A percentile compares a stretch with the other conserved stretches of the same genome.
Conservation (phyloP, 2,329 filamentous ascomycete species). For the Escovopsis sp. region DNA sequence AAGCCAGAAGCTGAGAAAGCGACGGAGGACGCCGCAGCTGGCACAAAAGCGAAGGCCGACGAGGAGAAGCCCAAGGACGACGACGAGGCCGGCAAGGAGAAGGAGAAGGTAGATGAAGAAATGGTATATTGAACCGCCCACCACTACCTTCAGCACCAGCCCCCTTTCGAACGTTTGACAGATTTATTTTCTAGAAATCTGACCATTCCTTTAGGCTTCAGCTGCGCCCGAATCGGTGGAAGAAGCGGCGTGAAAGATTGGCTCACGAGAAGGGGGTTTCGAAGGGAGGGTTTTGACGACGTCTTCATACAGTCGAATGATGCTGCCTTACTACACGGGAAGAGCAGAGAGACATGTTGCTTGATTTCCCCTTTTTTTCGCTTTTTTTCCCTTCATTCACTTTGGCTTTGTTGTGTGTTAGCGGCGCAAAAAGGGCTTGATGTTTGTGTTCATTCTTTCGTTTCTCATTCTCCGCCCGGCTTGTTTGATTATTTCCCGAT, state of each 20-base stretch:
- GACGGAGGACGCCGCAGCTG: slow-evolving; percentile 18
- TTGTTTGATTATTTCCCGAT: background rate
- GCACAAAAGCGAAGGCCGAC: slow-evolving; percentile 13
- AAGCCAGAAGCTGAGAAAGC: slow-evolving; percentile 24
- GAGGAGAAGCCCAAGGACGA: slow-evolving; percentile 11
- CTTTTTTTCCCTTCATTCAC: background rate
- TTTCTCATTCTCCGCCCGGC: background rate
- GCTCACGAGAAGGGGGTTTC: background rate
- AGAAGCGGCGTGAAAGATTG: slow-evolving; percentile 17
- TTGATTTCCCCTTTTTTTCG: background rate
- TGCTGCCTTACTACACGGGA: no score
- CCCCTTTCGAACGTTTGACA: no score
- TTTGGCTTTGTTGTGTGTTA: slow-evolving; percentile 6
- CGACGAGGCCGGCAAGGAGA: slow-evolving; percentile 12
- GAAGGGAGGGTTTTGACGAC: background rate
- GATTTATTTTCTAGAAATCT: background rate
- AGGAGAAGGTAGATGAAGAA: slow-evolving; percentile 12
- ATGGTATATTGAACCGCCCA: background rate
- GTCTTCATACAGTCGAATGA: no score
- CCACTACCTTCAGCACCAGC: slow-evolving; percentile 6
- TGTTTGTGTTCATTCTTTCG: slow-evolving; percentile 8
- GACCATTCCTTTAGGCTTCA: slow-evolving; percentile 8
- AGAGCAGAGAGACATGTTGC: background rate
- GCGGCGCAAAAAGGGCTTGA: slow-evolving; percentile 2
- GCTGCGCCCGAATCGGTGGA: slow-evolving; percentile 22